A percentile compares a stretch with the other conserved stretches of the same genome.
Conservation (phyloP, 2,329 filamentous ascomycete genomes). For the Cadophora luteo-olivacea region DNA sequence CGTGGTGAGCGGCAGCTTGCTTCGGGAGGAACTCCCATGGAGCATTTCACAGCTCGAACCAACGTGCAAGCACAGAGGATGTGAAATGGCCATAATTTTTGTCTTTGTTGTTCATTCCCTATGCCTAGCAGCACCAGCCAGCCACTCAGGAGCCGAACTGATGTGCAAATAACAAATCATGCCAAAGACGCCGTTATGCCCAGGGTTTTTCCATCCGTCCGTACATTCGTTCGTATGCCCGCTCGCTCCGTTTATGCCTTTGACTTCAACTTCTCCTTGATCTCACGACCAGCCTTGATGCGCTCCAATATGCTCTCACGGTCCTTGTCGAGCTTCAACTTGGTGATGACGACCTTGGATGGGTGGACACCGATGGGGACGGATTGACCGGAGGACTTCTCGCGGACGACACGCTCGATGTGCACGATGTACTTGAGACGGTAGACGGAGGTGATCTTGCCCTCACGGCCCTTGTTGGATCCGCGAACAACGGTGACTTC, state of each 20-base stretch:
- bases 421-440: constrained; percentile 98
- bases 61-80: constrained; percentile 49
- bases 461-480: constrained; percentile 95
- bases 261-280: constrained; percentile 64
- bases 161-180: constrained; percentile 34
- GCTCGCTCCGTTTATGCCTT: constrained; percentile 38
- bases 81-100: constrained; percentile 73
- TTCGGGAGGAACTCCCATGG: constrained; percentile 80
- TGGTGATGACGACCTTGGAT: constrained; percentile 97
- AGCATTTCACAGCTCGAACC: constrained; percentile 67
- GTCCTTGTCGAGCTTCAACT: constrained; percentile 98
- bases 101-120: constrained; percentile 42
- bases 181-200: constrained; percentile 37
- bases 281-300: constrained; percentile 81
- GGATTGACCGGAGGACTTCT: constrained; percentile 97
- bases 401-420: constrained; percentile 94
- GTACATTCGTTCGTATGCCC: background rate
- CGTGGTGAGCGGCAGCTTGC: constrained; percentile 42
- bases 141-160: constrained; percentile 24
- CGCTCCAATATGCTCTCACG: constrained; percentile 87
- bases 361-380: constrained; percentile 94
- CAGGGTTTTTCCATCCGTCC: constrained; percentile 8
- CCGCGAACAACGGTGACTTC: constrained; percentile 93
- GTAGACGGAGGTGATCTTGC: constrained; percentile 98
- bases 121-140: constrained; percentile 40